Evolutionary conservation across 192 early-diverging fungal species (phyloP).

Genomic region (Coemansia sp.): DNA sequence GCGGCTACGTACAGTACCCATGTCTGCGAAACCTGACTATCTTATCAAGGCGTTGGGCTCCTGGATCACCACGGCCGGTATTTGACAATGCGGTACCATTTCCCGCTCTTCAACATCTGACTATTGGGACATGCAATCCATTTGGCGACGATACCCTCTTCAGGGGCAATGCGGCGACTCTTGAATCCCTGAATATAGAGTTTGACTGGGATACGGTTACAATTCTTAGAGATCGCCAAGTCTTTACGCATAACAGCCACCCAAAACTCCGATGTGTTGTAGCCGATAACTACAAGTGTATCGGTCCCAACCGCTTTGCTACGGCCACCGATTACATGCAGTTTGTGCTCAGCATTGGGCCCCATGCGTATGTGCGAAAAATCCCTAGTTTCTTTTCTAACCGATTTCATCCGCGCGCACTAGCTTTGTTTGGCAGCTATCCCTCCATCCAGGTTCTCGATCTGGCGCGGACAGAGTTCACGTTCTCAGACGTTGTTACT

Average conservation of each 20-base stretch:
- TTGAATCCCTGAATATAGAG: not conserved
- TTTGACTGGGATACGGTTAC: not conserved
- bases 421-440: not conserved
- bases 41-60: too few species aligned
- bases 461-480: not conserved
- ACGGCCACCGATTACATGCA: not conserved
- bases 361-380: not conserved
- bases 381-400: not conserved
- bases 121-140: not conserved
- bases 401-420: not conserved
- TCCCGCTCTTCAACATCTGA: not conserved
- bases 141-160: not conserved
- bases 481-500: not conserved
- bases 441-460: not conserved
- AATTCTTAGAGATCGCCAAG: not conserved
- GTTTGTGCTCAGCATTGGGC: not conserved
- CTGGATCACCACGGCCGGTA: not conserved
- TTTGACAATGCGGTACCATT: not conserved
- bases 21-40: too few species aligned
- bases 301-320: not conserved
- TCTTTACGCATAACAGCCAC: not conserved
- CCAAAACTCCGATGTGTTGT: not conserved
- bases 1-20: too few species aligned
- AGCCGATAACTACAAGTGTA: too few species aligned
- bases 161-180: not conserved